Evolutionary conservation across 1,139 yeast species (phyloP).

Genomic region (Kurtzmaniella quercitrusa): DNA sequence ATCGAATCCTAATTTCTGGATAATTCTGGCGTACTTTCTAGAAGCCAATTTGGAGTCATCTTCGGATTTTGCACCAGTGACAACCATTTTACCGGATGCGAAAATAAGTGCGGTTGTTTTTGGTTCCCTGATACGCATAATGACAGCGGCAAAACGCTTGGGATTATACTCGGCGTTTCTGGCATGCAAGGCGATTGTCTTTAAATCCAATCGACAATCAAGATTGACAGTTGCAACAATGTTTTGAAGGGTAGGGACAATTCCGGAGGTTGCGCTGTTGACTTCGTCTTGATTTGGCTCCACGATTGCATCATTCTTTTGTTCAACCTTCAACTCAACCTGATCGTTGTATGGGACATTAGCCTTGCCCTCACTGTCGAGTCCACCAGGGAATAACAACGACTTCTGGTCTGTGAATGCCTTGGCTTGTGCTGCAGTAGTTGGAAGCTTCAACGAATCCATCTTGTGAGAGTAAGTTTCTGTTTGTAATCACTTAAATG

Average conservation of each 20-base stretch:
- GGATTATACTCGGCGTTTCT: conserved; percentile 99
- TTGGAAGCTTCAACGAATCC: conserved; percentile 75
- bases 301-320: conserved; percentile 24
- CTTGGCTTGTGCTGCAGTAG: conserved; percentile 77
- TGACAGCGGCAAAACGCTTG: conserved; percentile 97
- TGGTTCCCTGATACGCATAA: conserved; percentile 99
- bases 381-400: conserved; percentile 55
- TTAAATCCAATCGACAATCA: conserved; percentile 92
- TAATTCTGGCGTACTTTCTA: conserved; percentile 94
- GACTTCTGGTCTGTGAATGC: conserved; percentile 70
- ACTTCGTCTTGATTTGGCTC: conserved; percentile 49
- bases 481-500: not conserved
- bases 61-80: conserved; percentile 98
- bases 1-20: conserved; percentile 95
- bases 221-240: conserved; percentile 97
- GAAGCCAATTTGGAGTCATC: conserved; percentile 97
- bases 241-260: conserved; percentile 93
- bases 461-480: conserved; percentile 22
- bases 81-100: conserved; percentile 99
- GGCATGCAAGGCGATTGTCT: conserved; percentile 96
- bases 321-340: conserved; percentile 25
- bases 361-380: conserved; percentile 21
- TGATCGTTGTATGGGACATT: conserved; percentile 11
- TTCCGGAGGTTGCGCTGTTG: conserved; percentile 80
- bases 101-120: conserved; percentile 96